Evolutionary conservation across 805 yeast species (phyloP), one percentile per base, ranked within the genome.

Genomic region (Metschnikowia lochheadii): DNA sequence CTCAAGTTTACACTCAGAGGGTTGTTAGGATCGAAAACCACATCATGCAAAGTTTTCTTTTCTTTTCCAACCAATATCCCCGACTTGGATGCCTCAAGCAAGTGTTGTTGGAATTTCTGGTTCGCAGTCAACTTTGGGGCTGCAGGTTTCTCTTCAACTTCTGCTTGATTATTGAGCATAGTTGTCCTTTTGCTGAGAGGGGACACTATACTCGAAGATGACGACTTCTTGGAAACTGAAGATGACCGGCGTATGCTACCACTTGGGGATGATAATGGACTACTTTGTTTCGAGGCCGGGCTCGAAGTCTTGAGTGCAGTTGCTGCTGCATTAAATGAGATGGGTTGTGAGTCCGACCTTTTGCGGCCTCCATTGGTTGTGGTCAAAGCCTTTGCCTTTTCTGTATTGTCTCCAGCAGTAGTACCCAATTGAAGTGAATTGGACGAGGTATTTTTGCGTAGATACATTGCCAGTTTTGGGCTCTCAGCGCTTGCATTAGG

Each of bases 1-100:
- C 57, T 41, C 23, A 61, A 44, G 10, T 53, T 51, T 4, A 56
- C 47, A 11, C 58, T 57, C 5, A 64, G 62, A 1, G 77, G 74
- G 40, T 59, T 55, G 49, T 61, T 73, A 0, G 78, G 77, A 53
- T 74, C 77, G 53, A 69, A 73, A 2, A 67, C 68, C 6, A 72
- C 75, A 8, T 69, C 59, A 3, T 67, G 63, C n/a, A 73, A 56
- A 1, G 55, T 49, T 46, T 69, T 74, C 54, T 64, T 67, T 48
- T 69, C 69, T 49, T 72, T 76, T 1, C 75, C 66, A 58, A 68
- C 58, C 18, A 74, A 58, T 0, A 69, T 42, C 0, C 78, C 78
- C 1, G 68, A 49, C 53, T 61, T 68, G 1, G 77, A 64, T 1
- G 74, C 77, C 42, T 70, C 64, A 40, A 68, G 56, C 26, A 74